Base-by-base conservation (phyloP, 2,329 filamentous ascomycete species). In the Neonectria faginata region DNA sequence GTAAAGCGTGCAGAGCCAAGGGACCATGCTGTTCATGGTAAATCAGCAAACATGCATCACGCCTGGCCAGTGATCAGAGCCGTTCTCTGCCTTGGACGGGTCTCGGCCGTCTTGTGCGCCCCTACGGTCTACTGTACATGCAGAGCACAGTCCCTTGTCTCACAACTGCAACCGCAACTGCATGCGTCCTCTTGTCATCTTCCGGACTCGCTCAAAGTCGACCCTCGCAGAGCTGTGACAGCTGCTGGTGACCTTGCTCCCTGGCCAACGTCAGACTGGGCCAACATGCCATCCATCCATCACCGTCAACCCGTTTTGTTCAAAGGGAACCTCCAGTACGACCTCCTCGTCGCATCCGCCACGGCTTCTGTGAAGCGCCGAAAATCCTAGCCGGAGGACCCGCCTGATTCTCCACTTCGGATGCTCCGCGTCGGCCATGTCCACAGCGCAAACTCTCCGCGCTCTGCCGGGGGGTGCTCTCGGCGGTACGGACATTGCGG, bases 21-120 rank as follows among this genome's bases (percentile, higher is more conserved):
- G 39, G 39, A 9, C n/a, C 39, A 42, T 20, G 36, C 36, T 39
- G 36, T 39, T 3, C 14, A 6, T n/a, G 36, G 68, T 54, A 62
- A 47, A 65, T 64, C 55, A 66, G 52, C 68, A 70, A 62, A 64
- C 69, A 67, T 66, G 68, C 64, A 65, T 42, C 33, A 53, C 61
- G 58, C 55, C 45, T 41, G 51, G 22, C 45, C 39, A 56, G 56
- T 16, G 39, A 41, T 20, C 47, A 48, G 27, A 44, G 33, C 16
- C 55, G 14, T 25, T 27, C n/a, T 29, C 33, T 39, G 55, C 42
- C 33, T 36, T 44, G 11, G 42, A 39, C 33, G 50, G 52, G 60
- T 53, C 59, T 63, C 50, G 60, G 64, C 50, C 57, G 47, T 41
- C 41, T 60, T 60, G 59, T 54, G 36, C 12, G 42, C 54, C 53